Evolutionary conservation across 345 rosid genomes (phyloP), one percentile per base, ranked within the genome.

Genomic region (Aquilaria yunnanensis): DNA sequence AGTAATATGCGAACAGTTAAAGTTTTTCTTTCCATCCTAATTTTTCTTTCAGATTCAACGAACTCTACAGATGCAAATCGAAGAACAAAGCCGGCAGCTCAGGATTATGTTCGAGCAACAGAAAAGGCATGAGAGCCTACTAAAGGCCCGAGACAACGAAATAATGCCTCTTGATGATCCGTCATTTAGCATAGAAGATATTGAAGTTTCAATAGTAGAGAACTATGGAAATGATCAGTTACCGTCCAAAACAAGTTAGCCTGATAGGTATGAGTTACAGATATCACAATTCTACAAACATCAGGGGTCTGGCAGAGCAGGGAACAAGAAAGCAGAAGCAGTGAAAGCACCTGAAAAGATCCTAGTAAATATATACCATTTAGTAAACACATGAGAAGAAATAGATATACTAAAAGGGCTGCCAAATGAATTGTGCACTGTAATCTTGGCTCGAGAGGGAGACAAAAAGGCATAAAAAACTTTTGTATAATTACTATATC

Each of bases 81-180:
- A 94, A 79, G 97, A 86, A 63, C 99, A 94, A 74, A 92, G 95
- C 43, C 81, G 63, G 75, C 85, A 88, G 14, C 85, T 94, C 14
- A 82, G 79, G 77, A 78, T 66, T 76, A 83, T 94, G 95, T 82
- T 94, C 61, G 95, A 88, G 54, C 85, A 90, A 62, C 89, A 81
- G 55, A 81, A 77, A 67, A 71, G 78, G 37, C 83, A 62, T 16
- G 75, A 77, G 47, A 65, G 71, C 64, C 75, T 69, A 47, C 43
- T 71, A 49, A 77, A 72, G 64, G 67, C 56, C 49, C 80, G 80
- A 14, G 68, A 66, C 34, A 14, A 32, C 31, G 79, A 73, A 41
- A 67, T 12, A 23, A 62, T 43, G 62, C 59, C 70, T 51, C 60
- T 55, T 2, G 71, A 74, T 12, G 77, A 67, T 16, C 71, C 63